Percentiles rank a stretch among this genome's conserved stretches.
phyloP scores from a whole-genome alignment of 345 rosid genomes.

The Rhodomyrtus tomentosa region DNA sequence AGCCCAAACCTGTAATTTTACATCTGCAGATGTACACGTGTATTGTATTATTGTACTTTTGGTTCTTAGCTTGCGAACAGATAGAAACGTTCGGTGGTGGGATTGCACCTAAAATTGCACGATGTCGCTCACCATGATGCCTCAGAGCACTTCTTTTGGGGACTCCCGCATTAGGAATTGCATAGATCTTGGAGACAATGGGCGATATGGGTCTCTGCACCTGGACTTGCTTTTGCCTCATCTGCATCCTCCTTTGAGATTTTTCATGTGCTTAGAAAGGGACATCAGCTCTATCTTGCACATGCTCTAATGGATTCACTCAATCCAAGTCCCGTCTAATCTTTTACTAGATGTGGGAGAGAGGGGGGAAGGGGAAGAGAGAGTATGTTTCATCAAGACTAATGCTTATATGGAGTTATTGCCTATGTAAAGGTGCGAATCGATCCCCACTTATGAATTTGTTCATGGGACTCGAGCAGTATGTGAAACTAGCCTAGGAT shows the following conservation, averaged over 20 bases:
- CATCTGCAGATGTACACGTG: not conserved
- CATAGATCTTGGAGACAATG: not conserved
- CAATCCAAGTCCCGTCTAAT: not conserved
- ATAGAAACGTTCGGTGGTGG: not conserved
- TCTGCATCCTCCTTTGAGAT: not conserved
- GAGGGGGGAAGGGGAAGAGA: not conserved
- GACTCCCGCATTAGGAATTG: not conserved
- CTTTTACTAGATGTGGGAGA: not conserved
- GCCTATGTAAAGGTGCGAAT: not conserved
- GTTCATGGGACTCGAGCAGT: not conserved
- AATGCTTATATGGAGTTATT: not conserved
- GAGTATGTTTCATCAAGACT: not conserved
- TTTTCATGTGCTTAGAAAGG: slow-evolving; percentile 16
- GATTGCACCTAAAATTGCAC: not conserved
- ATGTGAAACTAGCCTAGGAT: not conserved
- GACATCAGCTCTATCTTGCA: not conserved
- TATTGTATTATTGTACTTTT: not conserved
- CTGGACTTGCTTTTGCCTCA: slow-evolving; percentile 12
- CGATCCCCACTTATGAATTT: not conserved
- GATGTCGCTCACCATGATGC: not conserved
- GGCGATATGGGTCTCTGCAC: slow-evolving; percentile 28
- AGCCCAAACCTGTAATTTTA: not conserved
- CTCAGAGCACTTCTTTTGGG: not conserved
- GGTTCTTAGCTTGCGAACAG: not conserved
- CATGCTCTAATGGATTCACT: not conserved